A percentile compares a stretch with the other conserved stretches of the same genome.
phyloP scores from a whole-genome alignment of 805 yeast species.

The Saccharomycopsis sp. region DNA sequence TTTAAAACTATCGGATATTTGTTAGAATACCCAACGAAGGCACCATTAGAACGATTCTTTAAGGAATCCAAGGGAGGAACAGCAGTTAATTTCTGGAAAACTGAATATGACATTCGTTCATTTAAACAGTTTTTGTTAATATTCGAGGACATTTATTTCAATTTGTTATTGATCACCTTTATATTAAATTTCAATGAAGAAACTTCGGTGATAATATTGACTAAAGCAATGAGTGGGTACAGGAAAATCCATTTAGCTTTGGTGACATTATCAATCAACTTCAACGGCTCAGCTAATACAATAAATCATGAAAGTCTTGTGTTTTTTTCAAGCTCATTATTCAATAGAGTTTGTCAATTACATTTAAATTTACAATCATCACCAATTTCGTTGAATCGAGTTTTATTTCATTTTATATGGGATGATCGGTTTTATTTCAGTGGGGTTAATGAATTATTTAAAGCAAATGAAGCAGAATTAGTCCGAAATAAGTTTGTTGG shows the following conservation, averaged over 20 bases:
- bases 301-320: constrained; percentile 24
- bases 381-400: background rate
- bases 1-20: constrained; percentile 33
- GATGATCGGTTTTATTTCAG: constrained; percentile 20
- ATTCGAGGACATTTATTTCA: constrained; percentile 29
- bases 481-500: constrained; percentile 6
- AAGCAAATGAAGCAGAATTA: constrained; percentile 7
- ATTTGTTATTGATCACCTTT: constrained; percentile 30
- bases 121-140: constrained; percentile 27
- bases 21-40: constrained; percentile 26
- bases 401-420: constrained; percentile 22
- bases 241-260: constrained; percentile 22
- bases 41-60: constrained; percentile 1
- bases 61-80: background rate
- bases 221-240: constrained; percentile 21
- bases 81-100: constrained; percentile 3
- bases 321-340: constrained; percentile 12
- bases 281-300: constrained; percentile 9
- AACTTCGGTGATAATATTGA: constrained; percentile 20
- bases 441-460: constrained; percentile 9
- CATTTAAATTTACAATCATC: constrained; percentile 6
- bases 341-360: constrained; percentile 15
- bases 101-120: constrained; percentile 24
- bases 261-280: constrained; percentile 20
- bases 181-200: constrained; percentile 34